Evolutionary conservation across 78 protist species (phyloP).

Genomic region (Dictyostelium intermedium): DNA sequence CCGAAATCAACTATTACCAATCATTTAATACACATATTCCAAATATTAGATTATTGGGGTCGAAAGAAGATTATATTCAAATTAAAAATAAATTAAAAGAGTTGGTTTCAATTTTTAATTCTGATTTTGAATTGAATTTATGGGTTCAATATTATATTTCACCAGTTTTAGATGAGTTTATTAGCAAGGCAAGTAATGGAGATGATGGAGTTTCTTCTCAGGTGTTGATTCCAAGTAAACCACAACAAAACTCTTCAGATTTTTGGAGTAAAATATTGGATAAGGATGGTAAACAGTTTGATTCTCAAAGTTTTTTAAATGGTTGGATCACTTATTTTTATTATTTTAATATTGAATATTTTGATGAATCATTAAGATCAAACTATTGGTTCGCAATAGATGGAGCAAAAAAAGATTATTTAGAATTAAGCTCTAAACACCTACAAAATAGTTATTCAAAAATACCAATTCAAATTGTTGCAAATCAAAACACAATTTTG

Average conservation of each 20-base stretch:
- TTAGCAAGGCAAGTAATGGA: background rate
- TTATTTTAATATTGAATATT: background rate
- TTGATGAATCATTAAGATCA: no score
- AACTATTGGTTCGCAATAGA: background rate
- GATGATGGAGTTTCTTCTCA: background rate
- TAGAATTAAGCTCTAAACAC: no score
- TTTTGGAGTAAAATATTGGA: background rate
- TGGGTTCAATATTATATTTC: background rate
- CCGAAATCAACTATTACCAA: background rate
- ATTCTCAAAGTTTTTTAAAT: no score
- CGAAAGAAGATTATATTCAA: background rate
- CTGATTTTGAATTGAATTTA: no score
- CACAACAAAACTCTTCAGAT: background rate
- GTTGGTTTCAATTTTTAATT: background rate
- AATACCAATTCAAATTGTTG: background rate
- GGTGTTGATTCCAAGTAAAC: background rate
- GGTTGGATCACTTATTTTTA: background rate
- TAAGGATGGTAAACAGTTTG: background rate
- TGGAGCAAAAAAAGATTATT: no score
- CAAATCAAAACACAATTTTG: no score
- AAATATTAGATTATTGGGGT: background rate
- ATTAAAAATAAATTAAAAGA: no score
- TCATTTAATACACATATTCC: background rate
- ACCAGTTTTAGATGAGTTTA: background rate
- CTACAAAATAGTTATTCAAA: background rate